A percentile compares a stretch with the other conserved stretches of the same genome.
These are phyloP conservation scores for Didymella segeticola DNA, from an alignment of 2,329 filamentous ascomycete species.

Conservation along the genomic window DNA sequence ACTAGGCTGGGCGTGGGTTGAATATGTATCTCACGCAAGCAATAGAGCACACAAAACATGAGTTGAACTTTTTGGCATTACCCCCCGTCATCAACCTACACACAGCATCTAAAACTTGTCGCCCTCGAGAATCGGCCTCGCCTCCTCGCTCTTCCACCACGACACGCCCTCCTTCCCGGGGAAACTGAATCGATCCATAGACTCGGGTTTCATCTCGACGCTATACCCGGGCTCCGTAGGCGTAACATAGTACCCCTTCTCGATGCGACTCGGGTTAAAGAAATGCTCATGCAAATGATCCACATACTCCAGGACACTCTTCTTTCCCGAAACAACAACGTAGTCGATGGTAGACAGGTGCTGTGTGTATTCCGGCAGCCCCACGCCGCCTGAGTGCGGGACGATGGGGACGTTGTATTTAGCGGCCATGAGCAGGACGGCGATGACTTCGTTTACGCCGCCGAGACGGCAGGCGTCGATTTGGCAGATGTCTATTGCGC, in stretches of 20 bases:
- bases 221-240: conserved; percentile 84
- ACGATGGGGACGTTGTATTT: conserved; percentile 83
- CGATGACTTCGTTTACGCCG: conserved; percentile 89
- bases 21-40: too few species aligned
- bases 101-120: conserved; percentile 48
- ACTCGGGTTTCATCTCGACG: conserved; percentile 90
- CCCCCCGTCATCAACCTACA: background rate
- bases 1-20: too few species aligned
- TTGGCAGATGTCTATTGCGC: conserved; percentile 86
- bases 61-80: too few species aligned
- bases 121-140: conserved; percentile 74
- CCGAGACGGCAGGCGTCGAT: conserved; percentile 90
- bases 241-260: conserved; percentile 87
- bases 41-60: too few species aligned
- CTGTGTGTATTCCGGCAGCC: conserved; percentile 91
- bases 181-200: conserved; percentile 80
- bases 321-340: conserved; percentile 81
- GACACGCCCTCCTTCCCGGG: conserved; percentile 75
- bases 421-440: conserved; percentile 85
- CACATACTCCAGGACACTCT: conserved; percentile 86
- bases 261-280: conserved; percentile 78
- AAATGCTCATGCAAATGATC: conserved; percentile 96
- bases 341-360: conserved; percentile 94
- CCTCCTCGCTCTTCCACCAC: conserved; percentile 85
- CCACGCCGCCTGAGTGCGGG: conserved; percentile 87